Conservation (phyloP, 2,329 filamentous ascomycete genomes). For the Colletotrichum tropicicola region DNA sequence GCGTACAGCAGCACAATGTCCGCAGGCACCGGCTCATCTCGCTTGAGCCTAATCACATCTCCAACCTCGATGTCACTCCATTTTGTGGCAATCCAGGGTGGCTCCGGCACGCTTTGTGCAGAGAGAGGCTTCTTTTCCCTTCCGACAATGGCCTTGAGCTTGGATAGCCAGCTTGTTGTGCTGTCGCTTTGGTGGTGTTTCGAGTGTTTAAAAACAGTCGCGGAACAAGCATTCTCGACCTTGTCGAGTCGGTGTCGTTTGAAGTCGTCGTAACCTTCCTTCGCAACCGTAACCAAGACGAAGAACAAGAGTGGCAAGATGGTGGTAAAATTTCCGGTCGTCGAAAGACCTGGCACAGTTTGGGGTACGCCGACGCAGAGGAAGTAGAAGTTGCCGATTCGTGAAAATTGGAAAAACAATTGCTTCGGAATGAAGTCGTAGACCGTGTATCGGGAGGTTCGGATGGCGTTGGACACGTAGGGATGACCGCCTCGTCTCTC, state of each 20-base stretch:
- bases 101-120: slow-evolving; percentile 51
- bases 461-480: slow-evolving; percentile 71
- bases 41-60: slow-evolving; percentile 57
- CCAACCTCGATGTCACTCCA: slow-evolving; percentile 61
- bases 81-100: slow-evolving; percentile 59
- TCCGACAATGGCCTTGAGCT: slow-evolving; percentile 32
- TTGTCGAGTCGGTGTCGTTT: slow-evolving; percentile 83
- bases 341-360: slow-evolving; percentile 79
- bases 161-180: background rate
- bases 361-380: slow-evolving; percentile 85
- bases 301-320: slow-evolving; percentile 80
- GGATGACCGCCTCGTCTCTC: slow-evolving; percentile 54
- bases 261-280: slow-evolving; percentile 89
- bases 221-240: slow-evolving; percentile 74
- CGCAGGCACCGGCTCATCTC: slow-evolving; percentile 84
- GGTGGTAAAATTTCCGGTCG: slow-evolving; percentile 79
- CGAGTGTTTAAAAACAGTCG: slow-evolving; percentile 45
- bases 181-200: background rate
- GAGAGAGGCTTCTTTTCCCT: slow-evolving; percentile 38
- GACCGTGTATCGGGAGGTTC: slow-evolving; percentile 83
- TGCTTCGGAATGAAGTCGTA: slow-evolving; percentile 90
- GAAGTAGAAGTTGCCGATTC: slow-evolving; percentile 89
- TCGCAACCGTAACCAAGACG: slow-evolving; percentile 81
- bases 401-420: slow-evolving; percentile 84
- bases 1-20: slow-evolving; percentile 84